A percentile compares a stretch with the other conserved stretches of the same genome.
Evolutionary conservation across 2,329 filamentous ascomycete species (phyloP).

Genomic region (Laburnicola sp.): DNA sequence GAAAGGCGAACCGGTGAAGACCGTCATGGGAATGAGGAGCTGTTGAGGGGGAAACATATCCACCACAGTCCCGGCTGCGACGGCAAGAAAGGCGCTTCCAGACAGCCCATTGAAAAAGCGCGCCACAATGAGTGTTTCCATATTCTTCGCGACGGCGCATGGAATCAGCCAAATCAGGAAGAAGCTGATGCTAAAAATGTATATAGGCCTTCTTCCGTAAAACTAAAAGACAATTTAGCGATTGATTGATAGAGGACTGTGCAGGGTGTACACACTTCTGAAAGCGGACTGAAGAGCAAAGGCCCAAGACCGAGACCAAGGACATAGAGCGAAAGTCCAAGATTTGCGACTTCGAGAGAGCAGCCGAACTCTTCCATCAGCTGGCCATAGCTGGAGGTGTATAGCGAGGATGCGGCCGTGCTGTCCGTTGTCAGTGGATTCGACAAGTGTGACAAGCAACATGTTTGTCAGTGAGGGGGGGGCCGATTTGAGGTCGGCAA

Average conservation of each 20-base stretch:
- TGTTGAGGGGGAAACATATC: constrained; percentile 55
- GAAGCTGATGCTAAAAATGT: constrained; percentile 72
- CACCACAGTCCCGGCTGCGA: constrained; percentile 80
- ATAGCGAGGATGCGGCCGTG: not conserved
- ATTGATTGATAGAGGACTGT: too few species aligned
- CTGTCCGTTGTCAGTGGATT: not conserved
- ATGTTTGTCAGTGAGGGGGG: too few species aligned
- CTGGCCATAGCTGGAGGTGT: too few species aligned
- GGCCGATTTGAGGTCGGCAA: not conserved
- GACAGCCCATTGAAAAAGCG: constrained; percentile 75
- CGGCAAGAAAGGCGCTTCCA: constrained; percentile 61
- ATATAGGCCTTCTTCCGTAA: constrained; percentile 78
- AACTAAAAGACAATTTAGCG: too few species aligned
- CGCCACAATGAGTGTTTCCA: constrained; percentile 71
- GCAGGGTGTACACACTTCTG: too few species aligned
- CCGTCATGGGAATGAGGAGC: constrained; percentile 76
- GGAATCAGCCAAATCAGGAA: constrained; percentile 80
- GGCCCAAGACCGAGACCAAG: constrained; percentile 65
- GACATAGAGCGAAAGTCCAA: constrained; percentile 71
- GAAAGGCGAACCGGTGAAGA: constrained; percentile 59
- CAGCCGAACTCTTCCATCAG: too few species aligned
- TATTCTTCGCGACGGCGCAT: constrained; percentile 74
- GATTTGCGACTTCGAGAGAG: not conserved
- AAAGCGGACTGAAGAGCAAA: constrained; percentile 56
- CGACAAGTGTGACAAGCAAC: too few species aligned